phyloP scores from a whole-genome alignment of 1,139 yeast species.

The Diutina scorzettiae region DNA sequence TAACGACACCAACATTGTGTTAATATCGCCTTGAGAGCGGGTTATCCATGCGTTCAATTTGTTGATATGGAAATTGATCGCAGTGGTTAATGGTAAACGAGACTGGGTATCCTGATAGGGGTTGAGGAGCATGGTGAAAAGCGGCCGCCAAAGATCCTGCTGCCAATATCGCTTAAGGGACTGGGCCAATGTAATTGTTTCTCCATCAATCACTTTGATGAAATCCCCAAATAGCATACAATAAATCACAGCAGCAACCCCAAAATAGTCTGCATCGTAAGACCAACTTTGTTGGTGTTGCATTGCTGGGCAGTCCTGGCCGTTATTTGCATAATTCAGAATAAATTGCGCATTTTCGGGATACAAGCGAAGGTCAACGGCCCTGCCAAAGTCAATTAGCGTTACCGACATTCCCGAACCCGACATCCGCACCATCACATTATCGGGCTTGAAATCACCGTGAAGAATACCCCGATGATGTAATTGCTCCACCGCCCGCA shows the following conservation, averaged over 20 bases:
- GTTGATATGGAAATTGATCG: background rate
- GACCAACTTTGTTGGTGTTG: conserved; percentile 54
- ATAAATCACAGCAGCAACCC: conserved; percentile 68
- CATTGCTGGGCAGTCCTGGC: conserved; percentile 73
- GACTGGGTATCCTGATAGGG: conserved; percentile 18
- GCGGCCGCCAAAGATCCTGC: conserved; percentile 52
- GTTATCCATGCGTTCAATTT: background rate
- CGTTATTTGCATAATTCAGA: conserved; percentile 52
- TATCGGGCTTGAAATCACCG: conserved; percentile 81
- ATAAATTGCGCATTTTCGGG: conserved; percentile 33
- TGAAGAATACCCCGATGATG: conserved; percentile 64
- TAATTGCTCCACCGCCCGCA: conserved; percentile 47
- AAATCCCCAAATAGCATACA: conserved; percentile 57
- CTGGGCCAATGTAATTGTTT: conserved; percentile 25
- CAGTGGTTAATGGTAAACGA: background rate
- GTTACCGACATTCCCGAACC: conserved; percentile 47
- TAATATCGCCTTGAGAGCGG: background rate
- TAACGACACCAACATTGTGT: background rate
- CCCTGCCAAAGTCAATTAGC: conserved; percentile 75
- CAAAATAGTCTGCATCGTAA: conserved; percentile 77
- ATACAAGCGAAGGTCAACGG: conserved; percentile 48
- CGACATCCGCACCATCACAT: conserved; percentile 63
- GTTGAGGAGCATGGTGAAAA: conserved; percentile 57
- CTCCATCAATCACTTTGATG: conserved; percentile 31
- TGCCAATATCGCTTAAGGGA: conserved; percentile 73